phyloP scores from a whole-genome alignment of 768 basidiomycete genomes.

The Xerocomus brunneocitrinus region DNA sequence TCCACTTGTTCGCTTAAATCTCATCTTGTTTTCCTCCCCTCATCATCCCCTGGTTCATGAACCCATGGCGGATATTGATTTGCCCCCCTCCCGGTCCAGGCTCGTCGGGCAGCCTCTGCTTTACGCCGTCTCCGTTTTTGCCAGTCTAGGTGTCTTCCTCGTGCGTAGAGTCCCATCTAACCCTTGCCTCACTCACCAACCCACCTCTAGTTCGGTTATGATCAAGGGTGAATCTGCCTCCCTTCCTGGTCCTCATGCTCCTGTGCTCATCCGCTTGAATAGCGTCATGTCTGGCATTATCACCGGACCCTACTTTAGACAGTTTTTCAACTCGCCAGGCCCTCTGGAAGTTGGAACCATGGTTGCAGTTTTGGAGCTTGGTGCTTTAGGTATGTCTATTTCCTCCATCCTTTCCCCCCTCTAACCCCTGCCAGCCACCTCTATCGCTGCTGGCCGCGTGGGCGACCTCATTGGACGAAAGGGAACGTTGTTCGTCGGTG shows the following conservation, averaged over 20 bases:
- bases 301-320: constrained; percentile 76
- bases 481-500: constrained; percentile 80
- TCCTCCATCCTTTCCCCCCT: not conserved
- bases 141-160: constrained; percentile 81
- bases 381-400: constrained; percentile 69
- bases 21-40: constrained; percentile 11
- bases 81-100: constrained; percentile 36
- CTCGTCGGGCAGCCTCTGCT: constrained; percentile 77
- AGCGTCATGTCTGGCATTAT: constrained; percentile 93
- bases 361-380: constrained; percentile 93
- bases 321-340: constrained; percentile 76
- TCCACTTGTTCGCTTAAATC: constrained; percentile 11
- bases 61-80: constrained; percentile 44
- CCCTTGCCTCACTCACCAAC: constrained; percentile 4
- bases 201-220: constrained; percentile 66
- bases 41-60: constrained; percentile 38
- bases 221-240: constrained; percentile 60
- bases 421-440: constrained; percentile 57
- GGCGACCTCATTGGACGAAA: constrained; percentile 84
- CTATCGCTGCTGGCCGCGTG: constrained; percentile 81
- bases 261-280: constrained; percentile 2
- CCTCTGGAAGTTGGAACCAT: constrained; percentile 82
- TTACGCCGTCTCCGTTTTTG: constrained; percentile 76
- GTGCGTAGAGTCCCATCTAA: constrained; percentile 40
- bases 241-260: not conserved